A percentile compares a stretch with the other conserved stretches of the same genome.
These are phyloP conservation scores for Xylaria sp. DNA, from an alignment of 2,329 filamentous ascomycete genomes.

Conservation along the genomic window DNA sequence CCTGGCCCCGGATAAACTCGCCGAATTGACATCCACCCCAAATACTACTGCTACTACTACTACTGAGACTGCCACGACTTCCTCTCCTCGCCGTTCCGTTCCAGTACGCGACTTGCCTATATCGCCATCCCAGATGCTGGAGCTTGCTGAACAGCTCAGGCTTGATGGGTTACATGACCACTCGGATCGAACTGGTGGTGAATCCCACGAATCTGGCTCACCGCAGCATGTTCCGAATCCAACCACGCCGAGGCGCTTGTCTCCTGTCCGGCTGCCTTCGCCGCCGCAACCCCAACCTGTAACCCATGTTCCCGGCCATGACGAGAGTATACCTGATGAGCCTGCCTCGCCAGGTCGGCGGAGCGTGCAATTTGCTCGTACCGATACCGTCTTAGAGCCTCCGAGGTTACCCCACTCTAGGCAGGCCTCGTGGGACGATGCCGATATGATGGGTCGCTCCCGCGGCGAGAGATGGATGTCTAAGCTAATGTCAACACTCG, in stretches of 20 bases:
- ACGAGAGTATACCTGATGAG: conserved; percentile 34
- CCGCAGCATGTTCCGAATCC: conserved; percentile 30
- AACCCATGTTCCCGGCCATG: conserved; percentile 23
- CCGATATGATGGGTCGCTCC: conserved; percentile 64
- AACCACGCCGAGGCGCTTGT: conserved; percentile 24
- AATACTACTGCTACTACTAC: conserved; percentile 33
- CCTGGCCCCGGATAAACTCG: conserved; percentile 30
- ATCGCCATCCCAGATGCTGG: conserved; percentile 33
- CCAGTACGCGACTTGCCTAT: conserved; percentile 30
- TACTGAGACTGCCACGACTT: conserved; percentile 29
- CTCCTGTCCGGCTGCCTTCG: conserved; percentile 31
- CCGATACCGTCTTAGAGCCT: conserved; percentile 56
- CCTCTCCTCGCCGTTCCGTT: conserved; percentile 31
- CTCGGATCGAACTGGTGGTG: conserved; percentile 44
- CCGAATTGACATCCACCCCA: conserved; percentile 33
- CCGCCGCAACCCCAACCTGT: conserved; percentile 25
- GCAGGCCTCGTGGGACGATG: conserved; percentile 70
- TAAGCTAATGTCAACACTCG: conserved; percentile 73
- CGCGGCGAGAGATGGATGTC: conserved; percentile 73
- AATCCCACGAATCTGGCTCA: conserved; percentile 42
- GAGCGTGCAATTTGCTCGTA: conserved; percentile 78
- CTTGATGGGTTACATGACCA: conserved; percentile 44
- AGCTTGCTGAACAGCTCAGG: conserved; percentile 25
- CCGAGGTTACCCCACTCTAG: conserved; percentile 57
- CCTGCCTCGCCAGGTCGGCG: conserved; percentile 55